A percentile compares a stretch with the other conserved stretches of the same genome.
Evolutionary conservation across 306 rosid genomes (phyloP).

Genomic region (Fagus crenata): DNA sequence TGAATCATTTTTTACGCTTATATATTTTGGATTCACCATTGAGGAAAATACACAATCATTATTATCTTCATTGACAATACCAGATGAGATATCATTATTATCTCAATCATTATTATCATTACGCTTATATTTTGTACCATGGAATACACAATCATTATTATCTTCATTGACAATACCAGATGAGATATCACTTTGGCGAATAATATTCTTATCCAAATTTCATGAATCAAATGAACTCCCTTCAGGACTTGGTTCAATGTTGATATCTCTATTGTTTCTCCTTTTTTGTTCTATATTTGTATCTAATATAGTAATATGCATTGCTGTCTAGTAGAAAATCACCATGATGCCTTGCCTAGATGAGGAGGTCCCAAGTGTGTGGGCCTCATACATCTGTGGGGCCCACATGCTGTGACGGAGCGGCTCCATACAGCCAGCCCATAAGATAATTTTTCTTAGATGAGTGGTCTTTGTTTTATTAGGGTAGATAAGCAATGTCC

Average conservation of each 20-base stretch:
- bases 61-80: not conserved
- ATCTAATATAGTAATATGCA: no score
- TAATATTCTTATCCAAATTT: not conserved
- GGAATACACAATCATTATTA: not conserved
- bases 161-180: not conserved
- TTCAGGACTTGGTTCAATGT: not conserved
- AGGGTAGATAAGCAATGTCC: no score
- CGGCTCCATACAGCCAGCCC: no score
- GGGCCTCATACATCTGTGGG: no score
- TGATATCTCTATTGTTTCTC: not conserved
- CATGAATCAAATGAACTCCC: not conserved
- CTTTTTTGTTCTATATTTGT: no score
- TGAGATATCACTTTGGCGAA: not conserved
- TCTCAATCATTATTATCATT: not conserved
- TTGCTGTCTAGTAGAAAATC: no score
- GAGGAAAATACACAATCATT: not conserved
- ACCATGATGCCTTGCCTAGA: not conserved
- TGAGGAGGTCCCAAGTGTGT: no score
- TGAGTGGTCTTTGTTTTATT: no score
- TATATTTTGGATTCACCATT: not conserved
- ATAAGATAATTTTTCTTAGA: no score
- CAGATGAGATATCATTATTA: not conserved
- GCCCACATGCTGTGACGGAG: no score
- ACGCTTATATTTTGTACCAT: not conserved
- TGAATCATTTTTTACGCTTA: constrained; percentile 22